Percentiles rank a stretch among this genome's conserved stretches.
These are phyloP conservation scores for Daldinia grandis DNA, from an alignment of 495 filamentous ascomycete species.

Conservation along the genomic window DNA sequence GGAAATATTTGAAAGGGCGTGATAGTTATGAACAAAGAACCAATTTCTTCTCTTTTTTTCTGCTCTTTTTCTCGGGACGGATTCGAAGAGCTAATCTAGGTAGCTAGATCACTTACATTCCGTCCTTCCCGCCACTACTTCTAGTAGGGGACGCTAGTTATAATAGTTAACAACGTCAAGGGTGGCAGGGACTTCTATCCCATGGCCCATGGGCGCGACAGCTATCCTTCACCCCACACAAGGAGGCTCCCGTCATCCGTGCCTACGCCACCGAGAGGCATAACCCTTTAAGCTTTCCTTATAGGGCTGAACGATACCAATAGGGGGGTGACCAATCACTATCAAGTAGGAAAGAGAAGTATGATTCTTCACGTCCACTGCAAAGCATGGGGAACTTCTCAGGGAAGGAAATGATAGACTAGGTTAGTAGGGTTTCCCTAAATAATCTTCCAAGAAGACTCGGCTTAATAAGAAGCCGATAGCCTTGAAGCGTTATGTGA, in stretches of 20 bases:
- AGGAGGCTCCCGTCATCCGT: not conserved
- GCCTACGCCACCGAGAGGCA: not conserved
- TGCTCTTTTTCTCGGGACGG: constrained; percentile 1
- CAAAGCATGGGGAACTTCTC: not conserved
- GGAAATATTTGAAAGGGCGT: not conserved
- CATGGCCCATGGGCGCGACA: not conserved
- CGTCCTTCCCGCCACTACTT: not conserved
- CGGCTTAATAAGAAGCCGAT: not conserved
- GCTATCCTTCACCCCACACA: not conserved
- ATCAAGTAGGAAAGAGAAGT: not conserved
- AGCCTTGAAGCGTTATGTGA: not conserved
- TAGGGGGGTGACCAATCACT: not conserved
- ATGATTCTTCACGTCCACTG: not conserved
- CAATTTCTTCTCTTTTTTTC: not conserved
- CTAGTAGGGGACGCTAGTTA: not conserved
- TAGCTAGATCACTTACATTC: not conserved
- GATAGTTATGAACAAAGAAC: constrained; percentile 5
- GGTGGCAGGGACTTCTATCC: not conserved
- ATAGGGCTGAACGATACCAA: not conserved
- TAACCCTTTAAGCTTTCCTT: not conserved
- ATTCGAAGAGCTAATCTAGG: not conserved
- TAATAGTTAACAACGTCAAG: not conserved
- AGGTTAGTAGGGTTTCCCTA: not conserved
- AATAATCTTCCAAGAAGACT: not conserved
- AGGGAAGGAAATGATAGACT: not conserved